Evolutionary conservation across 1,284 basidiomycete genomes (phyloP).

Genomic region (Coniferiporia sulphurascens): DNA sequence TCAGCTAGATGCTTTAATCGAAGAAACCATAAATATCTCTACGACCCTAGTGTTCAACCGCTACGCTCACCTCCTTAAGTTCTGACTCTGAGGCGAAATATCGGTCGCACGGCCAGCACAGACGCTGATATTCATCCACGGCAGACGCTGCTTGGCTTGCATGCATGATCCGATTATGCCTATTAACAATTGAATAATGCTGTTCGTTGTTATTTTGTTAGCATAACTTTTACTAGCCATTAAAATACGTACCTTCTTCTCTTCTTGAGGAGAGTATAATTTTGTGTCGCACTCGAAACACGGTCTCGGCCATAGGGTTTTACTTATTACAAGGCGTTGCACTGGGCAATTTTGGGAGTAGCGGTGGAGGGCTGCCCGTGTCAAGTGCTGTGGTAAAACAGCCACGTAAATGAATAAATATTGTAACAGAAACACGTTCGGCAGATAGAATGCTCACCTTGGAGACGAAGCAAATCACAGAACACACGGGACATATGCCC

Average conservation of each 20-base stretch:
- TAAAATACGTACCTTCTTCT: not conserved
- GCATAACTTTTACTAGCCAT: not conserved
- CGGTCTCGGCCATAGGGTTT: not conserved
- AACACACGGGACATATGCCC: not conserved
- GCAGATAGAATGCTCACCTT: not conserved
- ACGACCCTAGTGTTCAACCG: not conserved
- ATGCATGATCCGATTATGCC: conserved; percentile 3
- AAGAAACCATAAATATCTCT: not conserved
- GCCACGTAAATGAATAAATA: not conserved
- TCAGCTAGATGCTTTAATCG: not conserved
- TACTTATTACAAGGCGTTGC: not conserved
- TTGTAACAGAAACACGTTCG: not conserved
- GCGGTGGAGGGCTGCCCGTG: not conserved
- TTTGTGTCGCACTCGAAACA: not conserved
- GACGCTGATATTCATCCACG: not conserved
- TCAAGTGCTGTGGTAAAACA: not conserved
- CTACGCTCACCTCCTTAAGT: not conserved
- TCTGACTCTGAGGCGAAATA: conserved; percentile 1
- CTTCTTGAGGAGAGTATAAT: not conserved
- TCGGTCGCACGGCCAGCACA: conserved; percentile 2
- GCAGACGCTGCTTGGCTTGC: not conserved
- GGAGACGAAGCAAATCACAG: not conserved
- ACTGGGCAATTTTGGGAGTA: not conserved
- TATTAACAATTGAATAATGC: not conserved
- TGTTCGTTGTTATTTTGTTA: not conserved